Conservation (phyloP, 495 filamentous ascomycete species). For the Letharia columbiana region DNA sequence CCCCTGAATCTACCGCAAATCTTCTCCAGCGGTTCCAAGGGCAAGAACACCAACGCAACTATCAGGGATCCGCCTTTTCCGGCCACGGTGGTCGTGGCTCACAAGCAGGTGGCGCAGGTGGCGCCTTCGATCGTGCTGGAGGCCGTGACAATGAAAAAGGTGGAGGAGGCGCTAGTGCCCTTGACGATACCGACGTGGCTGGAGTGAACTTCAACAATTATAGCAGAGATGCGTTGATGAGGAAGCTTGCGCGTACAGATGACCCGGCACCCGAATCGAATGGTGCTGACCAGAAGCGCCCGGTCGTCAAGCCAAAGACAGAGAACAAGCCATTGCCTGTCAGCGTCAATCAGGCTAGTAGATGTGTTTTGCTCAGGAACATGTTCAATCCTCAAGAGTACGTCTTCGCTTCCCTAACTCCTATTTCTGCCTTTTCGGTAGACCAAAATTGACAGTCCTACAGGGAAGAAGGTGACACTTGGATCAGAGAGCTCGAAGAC, state of each 20-base stretch:
- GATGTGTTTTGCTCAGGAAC: constrained; percentile 88
- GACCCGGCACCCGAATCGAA: constrained; percentile 58
- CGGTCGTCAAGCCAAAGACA: constrained; percentile 68
- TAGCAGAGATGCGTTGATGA: constrained; percentile 94
- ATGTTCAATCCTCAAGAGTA: constrained; percentile 93
- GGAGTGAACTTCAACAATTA: constrained; percentile 99
- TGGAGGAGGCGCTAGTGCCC: constrained; percentile 81
- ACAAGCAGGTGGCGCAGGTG: constrained; percentile 64
- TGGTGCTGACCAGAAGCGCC: constrained; percentile 55
- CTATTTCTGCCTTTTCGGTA: not conserved
- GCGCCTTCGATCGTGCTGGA: constrained; percentile 85
- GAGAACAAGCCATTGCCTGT: constrained; percentile 71
- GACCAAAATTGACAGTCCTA: constrained; percentile 36
- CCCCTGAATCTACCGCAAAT: constrained; percentile 88
- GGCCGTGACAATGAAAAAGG: constrained; percentile 85
- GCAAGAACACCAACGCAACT: constrained; percentile 64
- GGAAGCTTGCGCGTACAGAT: constrained; percentile 94
- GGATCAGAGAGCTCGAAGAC: constrained; percentile 90
- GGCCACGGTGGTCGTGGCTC: constrained; percentile 83
- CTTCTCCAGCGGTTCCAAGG: constrained; percentile 77
- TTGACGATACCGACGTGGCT: constrained; percentile 96
- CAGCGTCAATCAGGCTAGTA: constrained; percentile 85
- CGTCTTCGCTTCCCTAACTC: constrained; percentile 32
- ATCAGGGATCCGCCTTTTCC: constrained; percentile 91
- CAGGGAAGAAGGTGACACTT: constrained; percentile 78